phyloP scores from a whole-genome alignment of 768 basidiomycete genomes.

The Auriculariales sp. region DNA sequence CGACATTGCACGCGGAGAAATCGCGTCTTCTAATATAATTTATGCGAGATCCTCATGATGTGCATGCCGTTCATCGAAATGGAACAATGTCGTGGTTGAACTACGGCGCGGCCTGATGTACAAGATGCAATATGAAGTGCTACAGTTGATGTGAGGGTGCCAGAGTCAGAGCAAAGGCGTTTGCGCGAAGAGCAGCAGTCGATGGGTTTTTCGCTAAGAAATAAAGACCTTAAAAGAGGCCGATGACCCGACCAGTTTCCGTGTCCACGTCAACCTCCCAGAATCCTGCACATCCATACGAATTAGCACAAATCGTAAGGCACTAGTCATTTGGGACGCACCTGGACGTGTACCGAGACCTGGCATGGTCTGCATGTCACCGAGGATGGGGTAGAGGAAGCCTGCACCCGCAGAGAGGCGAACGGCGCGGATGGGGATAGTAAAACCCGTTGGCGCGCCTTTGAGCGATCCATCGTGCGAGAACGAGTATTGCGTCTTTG shows the following conservation, averaged over 20 bases:
- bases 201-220: too few species aligned
- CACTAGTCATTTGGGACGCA: constrained; percentile 13
- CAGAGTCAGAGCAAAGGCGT: too few species aligned
- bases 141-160: too few species aligned
- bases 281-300: constrained; percentile 37
- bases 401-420: constrained; percentile 85
- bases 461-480: constrained; percentile 88
- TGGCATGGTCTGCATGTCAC: constrained; percentile 98
- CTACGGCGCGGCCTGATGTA: too few species aligned
- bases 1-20: too few species aligned
- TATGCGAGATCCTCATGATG: too few species aligned
- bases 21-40: too few species aligned
- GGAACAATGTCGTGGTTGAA: too few species aligned
- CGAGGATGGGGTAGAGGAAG: constrained; percentile 90
- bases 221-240: constrained; percentile 78
- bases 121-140: too few species aligned
- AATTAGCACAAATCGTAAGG: constrained; percentile 6
- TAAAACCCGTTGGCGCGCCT: constrained; percentile 85
- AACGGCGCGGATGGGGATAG: constrained; percentile 78
- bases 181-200: too few species aligned
- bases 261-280: constrained; percentile 80
- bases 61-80: too few species aligned
- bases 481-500: constrained; percentile 96
- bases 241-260: constrained; percentile 68
- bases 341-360: constrained; percentile 87